Percentiles rank a stretch among this genome's conserved stretches.
Conservation (phyloP, 2,329 filamentous ascomycete genomes). For the Fusarium begoniae region DNA sequence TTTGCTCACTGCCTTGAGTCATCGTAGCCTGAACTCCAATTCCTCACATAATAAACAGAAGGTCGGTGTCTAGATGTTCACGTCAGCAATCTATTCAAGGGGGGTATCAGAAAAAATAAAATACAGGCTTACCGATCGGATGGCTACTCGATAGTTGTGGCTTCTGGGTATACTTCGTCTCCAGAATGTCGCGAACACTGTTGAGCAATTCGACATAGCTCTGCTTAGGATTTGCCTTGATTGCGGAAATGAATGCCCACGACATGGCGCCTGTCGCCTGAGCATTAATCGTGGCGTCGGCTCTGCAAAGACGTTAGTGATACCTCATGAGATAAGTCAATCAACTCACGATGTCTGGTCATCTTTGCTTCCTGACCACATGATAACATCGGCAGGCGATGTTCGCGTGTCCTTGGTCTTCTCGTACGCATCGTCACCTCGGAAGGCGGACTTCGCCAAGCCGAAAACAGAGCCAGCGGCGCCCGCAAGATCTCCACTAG, state of each 20-base stretch:
- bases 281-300: conserved; percentile 87
- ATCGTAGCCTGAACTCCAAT: conserved; percentile 61
- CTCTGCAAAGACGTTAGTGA: conserved; percentile 60
- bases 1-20: conserved; percentile 34
- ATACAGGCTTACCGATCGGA: conserved; percentile 79
- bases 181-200: conserved; percentile 89
- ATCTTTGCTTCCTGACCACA: conserved; percentile 98
- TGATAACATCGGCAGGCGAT: conserved; percentile 92
- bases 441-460: conserved; percentile 87
- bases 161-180: conserved; percentile 90
- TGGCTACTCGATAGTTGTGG: conserved; percentile 97
- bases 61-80: conserved; percentile 64
- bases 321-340: not conserved
- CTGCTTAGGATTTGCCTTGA: conserved; percentile 94
- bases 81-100: conserved; percentile 10
- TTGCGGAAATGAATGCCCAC: conserved; percentile 90
- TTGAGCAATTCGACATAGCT: conserved; percentile 96
- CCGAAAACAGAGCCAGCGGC: conserved; percentile 83
- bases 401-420: conserved; percentile 89
- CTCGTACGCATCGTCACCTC: conserved; percentile 80
- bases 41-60: conserved; percentile 72
- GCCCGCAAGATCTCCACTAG: conserved; percentile 82
- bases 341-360: conserved; percentile 79
- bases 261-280: conserved; percentile 98
- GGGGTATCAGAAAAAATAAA: accelerated